These are phyloP conservation scores for Aureobasidium sp. DNA, from an alignment of 2,329 filamentous ascomycete genomes.

Conservation along the genomic window DNA sequence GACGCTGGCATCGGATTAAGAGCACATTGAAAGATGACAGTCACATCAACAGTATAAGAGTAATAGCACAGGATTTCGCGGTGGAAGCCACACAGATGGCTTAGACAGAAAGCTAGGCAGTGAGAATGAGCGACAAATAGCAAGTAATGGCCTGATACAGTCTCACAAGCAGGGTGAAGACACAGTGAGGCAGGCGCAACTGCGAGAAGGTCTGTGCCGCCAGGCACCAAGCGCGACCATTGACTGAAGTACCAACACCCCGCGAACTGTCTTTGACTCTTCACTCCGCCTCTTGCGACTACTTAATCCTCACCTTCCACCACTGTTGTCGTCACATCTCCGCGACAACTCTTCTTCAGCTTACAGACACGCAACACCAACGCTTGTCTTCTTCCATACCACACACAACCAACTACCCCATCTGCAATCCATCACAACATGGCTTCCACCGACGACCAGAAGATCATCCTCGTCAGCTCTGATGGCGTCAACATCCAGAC, in stretches of 20 bases:
- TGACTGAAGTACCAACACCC: slow-evolving; percentile 1
- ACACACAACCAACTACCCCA: slow-evolving; percentile 10
- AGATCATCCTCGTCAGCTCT: slow-evolving; percentile 39
- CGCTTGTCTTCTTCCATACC: slow-evolving; percentile 3
- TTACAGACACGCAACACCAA: not conserved
- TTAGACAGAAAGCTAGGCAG: not conserved
- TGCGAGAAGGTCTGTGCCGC: slow-evolving; percentile 2
- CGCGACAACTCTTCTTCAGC: not conserved
- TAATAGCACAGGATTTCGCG: not conserved
- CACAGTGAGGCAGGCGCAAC: slow-evolving; percentile 6
- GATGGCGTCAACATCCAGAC: slow-evolving; percentile 41
- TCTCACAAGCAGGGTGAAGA: not conserved
- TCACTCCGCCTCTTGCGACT: not conserved
- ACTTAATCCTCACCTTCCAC: slow-evolving; percentile 5
- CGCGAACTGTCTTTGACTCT: not conserved
- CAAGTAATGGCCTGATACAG: not conserved
- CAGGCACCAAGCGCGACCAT: slow-evolving; percentile 1
- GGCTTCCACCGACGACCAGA: slow-evolving; percentile 29
- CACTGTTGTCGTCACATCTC: not conserved
- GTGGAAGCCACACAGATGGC: not conserved
- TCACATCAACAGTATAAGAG: not conserved
- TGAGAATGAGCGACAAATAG: not conserved
- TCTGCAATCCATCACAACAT: slow-evolving; percentile 23
- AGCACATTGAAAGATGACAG: not conserved
- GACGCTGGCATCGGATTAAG: not conserved